Conservation (phyloP, 2,329 filamentous ascomycete species). For the Cadophora gregata region DNA sequence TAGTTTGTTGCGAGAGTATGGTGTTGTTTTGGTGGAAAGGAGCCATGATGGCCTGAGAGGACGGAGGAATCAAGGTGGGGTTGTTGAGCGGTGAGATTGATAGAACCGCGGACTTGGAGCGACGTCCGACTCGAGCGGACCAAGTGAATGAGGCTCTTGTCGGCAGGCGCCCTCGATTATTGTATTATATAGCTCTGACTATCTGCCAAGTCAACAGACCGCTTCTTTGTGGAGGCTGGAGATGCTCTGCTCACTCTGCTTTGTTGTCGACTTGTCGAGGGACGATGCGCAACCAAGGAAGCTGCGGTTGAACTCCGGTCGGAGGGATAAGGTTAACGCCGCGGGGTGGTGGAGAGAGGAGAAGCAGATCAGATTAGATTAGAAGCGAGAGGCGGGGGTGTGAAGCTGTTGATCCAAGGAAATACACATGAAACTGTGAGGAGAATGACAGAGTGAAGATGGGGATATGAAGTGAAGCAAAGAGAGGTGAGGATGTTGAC, state of each 20-base stretch:
- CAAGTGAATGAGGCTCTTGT: conserved; percentile 16
- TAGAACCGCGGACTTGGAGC: not conserved
- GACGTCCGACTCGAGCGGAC: not conserved
- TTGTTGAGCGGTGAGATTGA: conserved; percentile 25
- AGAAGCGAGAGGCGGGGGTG: not conserved
- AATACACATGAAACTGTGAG: not conserved
- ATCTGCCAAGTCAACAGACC: conserved; percentile 12
- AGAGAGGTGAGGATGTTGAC: not conserved
- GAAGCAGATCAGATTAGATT: conserved; percentile 14
- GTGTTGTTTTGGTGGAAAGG: conserved; percentile 22
- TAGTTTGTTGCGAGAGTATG: conserved; percentile 15
- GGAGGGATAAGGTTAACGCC: conserved; percentile 2
- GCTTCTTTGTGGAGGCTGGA: conserved; percentile 16
- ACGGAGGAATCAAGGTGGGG: conserved; percentile 20
- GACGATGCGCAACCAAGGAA: not conserved
- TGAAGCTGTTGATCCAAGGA: not conserved
- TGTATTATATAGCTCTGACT: not conserved
- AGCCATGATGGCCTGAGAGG: conserved; percentile 6
- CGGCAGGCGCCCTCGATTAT: not conserved
- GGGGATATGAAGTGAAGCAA: not conserved
- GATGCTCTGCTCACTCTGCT: not conserved
- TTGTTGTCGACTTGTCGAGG: conserved; percentile 8
- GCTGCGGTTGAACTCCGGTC: conserved; percentile 10
- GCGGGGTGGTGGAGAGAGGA: conserved; percentile 5
- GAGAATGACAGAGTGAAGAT: not conserved